Conservation (phyloP, 345 rosid genomes). For the Psidium guajava region DNA sequence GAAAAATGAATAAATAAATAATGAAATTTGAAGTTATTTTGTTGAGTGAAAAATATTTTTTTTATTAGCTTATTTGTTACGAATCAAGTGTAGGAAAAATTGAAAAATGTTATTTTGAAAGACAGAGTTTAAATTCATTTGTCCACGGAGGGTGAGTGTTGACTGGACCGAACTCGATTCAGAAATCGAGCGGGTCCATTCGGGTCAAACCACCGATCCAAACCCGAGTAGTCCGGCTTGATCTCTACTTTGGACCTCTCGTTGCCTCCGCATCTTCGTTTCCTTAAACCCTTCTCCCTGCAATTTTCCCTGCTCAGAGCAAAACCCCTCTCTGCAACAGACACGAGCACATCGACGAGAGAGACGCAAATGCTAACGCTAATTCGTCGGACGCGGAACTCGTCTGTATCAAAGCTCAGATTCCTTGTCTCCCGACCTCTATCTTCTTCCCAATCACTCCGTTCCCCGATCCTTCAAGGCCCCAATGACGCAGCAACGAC, state of each 20-base stretch:
- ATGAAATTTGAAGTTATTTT: no score
- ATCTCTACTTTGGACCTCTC: accelerated
- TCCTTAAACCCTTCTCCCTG: not conserved
- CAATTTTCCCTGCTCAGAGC: not conserved
- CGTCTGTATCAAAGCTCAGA: not conserved
- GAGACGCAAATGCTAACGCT: not conserved
- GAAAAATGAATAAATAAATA: no score
- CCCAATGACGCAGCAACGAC: not conserved
- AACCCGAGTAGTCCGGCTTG: not conserved
- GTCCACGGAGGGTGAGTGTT: not conserved
- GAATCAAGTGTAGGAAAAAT: no score
- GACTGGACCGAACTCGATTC: accelerated
- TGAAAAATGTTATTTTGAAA: no score
- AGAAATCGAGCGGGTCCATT: not conserved
- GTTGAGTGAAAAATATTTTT: no score
- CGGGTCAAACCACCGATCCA: accelerated
- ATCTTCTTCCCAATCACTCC: constrained; percentile 9
- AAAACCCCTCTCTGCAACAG: not conserved
- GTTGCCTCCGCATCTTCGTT: not conserved
- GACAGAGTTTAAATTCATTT: no score
- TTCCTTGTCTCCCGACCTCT: constrained; percentile 23
- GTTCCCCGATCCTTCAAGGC: not conserved
- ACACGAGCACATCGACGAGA: not conserved
- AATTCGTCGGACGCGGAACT: not conserved
- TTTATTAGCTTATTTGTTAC: no score